Percentiles rank a stretch among this genome's conserved stretches.
Evolutionary conservation across 345 rosid species (phyloP).

Genomic region (Psidium guajava): DNA sequence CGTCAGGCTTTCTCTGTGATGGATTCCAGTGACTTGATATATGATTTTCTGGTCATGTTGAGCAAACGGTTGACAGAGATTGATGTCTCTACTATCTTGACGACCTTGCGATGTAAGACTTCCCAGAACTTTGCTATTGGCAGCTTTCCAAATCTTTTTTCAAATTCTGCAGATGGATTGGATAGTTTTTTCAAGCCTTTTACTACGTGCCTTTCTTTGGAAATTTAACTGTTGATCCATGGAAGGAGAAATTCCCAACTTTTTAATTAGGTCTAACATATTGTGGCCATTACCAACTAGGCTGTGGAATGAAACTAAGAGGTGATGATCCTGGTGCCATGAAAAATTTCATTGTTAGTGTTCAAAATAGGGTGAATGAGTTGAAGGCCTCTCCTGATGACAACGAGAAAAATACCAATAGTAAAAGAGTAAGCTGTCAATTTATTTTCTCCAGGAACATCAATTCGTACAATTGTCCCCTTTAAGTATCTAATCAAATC

Average conservation of each 20-base stretch:
- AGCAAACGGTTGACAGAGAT: slow-evolving; percentile 61
- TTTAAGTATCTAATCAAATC: slow-evolving; percentile 1
- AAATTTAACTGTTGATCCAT: background rate
- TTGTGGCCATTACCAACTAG: slow-evolving; percentile 20
- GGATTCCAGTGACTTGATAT: slow-evolving; percentile 74
- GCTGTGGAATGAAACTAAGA: slow-evolving; percentile 94
- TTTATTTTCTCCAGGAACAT: background rate
- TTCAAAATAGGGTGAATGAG: slow-evolving; percentile 67
- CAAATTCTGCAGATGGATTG: background rate
- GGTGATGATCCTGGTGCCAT: slow-evolving; percentile 81
- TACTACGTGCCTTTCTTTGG: background rate
- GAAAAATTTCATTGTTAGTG: slow-evolving; percentile 65
- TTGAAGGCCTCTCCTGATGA: slow-evolving; percentile 44
- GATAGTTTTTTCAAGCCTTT: background rate
- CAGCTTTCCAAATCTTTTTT: background rate
- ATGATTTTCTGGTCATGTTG: slow-evolving; percentile 66
- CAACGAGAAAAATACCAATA: slow-evolving; percentile 24
- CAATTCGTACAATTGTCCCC: background rate
- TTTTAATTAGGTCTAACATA: background rate
- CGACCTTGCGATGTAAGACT: slow-evolving; percentile 66
- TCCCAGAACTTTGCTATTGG: background rate
- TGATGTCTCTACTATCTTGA: slow-evolving; percentile 73
- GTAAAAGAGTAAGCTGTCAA: slow-evolving; percentile 42
- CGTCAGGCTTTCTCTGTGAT: background rate
- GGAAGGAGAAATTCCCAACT: background rate